Percentiles rank a stretch among this genome's conserved stretches.
These are phyloP conservation scores for Aspergillus sp. DNA, from an alignment of 2,329 filamentous ascomycete species.

Conservation along the genomic window DNA sequence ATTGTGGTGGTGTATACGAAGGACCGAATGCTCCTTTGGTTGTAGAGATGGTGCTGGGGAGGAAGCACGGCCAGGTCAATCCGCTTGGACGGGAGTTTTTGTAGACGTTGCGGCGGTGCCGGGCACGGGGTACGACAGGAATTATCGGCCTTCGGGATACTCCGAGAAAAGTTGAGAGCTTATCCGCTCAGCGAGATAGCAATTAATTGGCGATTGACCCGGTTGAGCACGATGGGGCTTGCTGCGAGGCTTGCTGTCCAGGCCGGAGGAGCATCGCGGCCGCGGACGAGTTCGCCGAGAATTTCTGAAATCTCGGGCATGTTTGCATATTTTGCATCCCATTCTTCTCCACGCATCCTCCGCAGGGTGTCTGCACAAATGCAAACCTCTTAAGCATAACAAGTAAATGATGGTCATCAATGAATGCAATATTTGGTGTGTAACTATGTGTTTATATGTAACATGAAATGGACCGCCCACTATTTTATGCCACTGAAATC, in stretches of 20 bases:
- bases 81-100: not conserved
- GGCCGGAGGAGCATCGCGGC: conserved; percentile 9
- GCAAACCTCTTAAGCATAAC: too few relatives aligned
- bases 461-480: not conserved
- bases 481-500: not conserved
- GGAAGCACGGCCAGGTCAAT: not conserved
- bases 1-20: conserved; percentile 21
- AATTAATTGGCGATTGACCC: not conserved
- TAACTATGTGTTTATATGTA: not conserved
- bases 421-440: not conserved
- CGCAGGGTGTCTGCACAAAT: not conserved
- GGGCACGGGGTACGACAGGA: not conserved
- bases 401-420: too few relatives aligned
- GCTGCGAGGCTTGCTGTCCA: not conserved
- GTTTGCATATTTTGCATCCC: conserved; percentile 38
- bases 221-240: not conserved
- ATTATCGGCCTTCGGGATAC: not conserved
- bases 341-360: not conserved
- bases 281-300: conserved; percentile 25
- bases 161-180: not conserved
- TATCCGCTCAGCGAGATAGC: conserved; percentile 1
- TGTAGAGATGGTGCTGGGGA: not conserved
- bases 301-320: conserved; percentile 28
- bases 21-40: not conserved
- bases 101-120: not conserved